Conservation (phyloP, 768 basidiomycete genomes). For the Crassisporium funariophilum region DNA sequence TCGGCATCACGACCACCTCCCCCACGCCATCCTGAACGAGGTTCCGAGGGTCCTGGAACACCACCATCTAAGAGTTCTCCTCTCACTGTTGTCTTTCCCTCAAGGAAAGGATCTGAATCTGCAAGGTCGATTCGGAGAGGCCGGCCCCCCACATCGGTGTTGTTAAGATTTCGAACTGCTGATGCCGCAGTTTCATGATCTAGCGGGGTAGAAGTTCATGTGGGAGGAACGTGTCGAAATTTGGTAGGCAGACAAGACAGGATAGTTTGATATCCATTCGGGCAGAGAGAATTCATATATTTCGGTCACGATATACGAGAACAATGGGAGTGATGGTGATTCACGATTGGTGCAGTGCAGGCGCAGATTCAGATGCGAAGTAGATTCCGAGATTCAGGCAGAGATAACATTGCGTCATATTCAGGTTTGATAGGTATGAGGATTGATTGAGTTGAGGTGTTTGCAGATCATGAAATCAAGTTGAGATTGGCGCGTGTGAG, state of each 20-base stretch:
- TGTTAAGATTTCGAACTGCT: constrained; percentile 95
- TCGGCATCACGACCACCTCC: constrained; percentile 48
- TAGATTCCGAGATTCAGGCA: too few species aligned
- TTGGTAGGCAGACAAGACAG: neutral
- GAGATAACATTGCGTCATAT: neutral
- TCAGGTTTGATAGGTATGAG: constrained; percentile 3
- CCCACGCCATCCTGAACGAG: constrained; percentile 55
- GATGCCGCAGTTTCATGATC: constrained; percentile 96
- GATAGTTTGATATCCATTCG: neutral
- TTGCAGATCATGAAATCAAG: neutral
- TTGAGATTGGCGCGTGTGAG: neutral
- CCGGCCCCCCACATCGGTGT: constrained; percentile 88
- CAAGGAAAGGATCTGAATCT: constrained; percentile 89
- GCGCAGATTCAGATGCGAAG: too few species aligned
- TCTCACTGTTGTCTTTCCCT: constrained; percentile 86
- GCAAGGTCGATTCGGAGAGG: constrained; percentile 93
- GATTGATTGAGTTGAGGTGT: neutral
- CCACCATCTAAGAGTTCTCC: constrained; percentile 79
- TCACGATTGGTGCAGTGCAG: neutral
- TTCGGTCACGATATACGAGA: constrained; percentile 3
- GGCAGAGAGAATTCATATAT: constrained; percentile 3
- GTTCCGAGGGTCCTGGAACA: constrained; percentile 55
- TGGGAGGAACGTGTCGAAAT: too few species aligned
- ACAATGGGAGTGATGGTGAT: constrained; percentile 13
- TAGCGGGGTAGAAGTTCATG: too few species aligned